phyloP scores from a whole-genome alignment of 192 early-diverging fungal genomes.

The Irineochytrium annulatum region DNA sequence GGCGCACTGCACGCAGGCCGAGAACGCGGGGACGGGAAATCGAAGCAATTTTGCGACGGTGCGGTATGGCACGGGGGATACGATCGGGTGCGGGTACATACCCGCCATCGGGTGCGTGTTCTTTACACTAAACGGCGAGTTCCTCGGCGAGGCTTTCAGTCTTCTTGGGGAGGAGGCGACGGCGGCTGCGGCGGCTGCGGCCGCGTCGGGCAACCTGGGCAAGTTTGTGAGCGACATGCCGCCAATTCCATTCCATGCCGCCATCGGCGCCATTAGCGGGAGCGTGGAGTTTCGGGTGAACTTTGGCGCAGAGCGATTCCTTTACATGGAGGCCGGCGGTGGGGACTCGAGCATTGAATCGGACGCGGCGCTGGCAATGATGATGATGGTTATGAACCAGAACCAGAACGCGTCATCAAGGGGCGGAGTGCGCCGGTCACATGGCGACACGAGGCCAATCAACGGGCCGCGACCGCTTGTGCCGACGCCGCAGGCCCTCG shows the following conservation, averaged over 20 bases:
- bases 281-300: neutral
- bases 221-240: neutral
- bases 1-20: slow-evolving; percentile 1
- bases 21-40: too few species aligned
- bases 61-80: neutral
- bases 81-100: slow-evolving; percentile 2
- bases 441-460: neutral
- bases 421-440: neutral
- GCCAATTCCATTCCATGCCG: neutral
- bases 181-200: neutral
- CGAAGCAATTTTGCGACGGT: too few species aligned
- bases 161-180: neutral
- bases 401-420: neutral
- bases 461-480: neutral
- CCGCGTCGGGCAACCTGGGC: too few species aligned
- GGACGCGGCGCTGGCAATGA: neutral
- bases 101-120: slow-evolving; percentile 1
- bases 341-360: neutral
- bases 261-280: neutral
- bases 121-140: slow-evolving; percentile 4
- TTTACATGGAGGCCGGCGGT: neutral
- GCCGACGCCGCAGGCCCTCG: too few species aligned
- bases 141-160: neutral
- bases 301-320: neutral
- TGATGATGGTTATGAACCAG: neutral